Percentiles rank a stretch among this genome's conserved stretches.
These are phyloP conservation scores for Fusarium beomiforme DNA, from an alignment of 2,329 filamentous ascomycete genomes.

Conservation along the genomic window DNA sequence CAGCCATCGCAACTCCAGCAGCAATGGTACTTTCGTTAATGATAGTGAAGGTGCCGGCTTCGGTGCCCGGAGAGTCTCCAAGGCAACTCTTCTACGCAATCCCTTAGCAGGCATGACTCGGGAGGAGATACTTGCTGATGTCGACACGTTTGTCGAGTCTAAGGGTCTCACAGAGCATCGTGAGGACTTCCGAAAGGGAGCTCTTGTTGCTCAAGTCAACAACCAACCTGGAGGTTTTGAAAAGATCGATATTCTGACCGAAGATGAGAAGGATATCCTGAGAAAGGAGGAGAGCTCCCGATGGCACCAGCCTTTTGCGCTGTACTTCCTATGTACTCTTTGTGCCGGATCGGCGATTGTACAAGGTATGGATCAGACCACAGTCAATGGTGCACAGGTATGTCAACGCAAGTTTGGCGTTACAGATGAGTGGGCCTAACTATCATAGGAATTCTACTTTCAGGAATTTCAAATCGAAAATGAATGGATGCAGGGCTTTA, in stretches of 20 bases:
- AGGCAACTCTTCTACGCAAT: constrained; percentile 45
- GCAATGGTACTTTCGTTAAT: constrained; percentile 32
- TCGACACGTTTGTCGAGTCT: constrained; percentile 49
- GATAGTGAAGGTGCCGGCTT: constrained; percentile 14
- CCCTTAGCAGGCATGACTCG: constrained; percentile 45
- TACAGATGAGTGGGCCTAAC: background rate
- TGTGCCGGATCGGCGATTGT: constrained; percentile 63
- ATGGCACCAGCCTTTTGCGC: constrained; percentile 47
- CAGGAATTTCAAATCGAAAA: constrained; percentile 47
- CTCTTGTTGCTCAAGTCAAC: constrained; percentile 59
- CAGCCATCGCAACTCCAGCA: constrained; percentile 28
- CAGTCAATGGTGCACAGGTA: constrained; percentile 71
- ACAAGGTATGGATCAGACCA: constrained; percentile 74
- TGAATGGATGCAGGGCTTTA: constrained; percentile 61
- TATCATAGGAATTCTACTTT: constrained; percentile 48
- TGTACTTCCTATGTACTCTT: constrained; percentile 50
- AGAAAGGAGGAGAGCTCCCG: constrained; percentile 44
- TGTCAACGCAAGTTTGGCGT: constrained; percentile 47
- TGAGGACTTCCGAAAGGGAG: constrained; percentile 62
- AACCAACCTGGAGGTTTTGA: constrained; percentile 47
- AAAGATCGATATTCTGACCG: constrained; percentile 37
- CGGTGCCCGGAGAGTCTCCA: constrained; percentile 25
- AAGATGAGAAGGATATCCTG: constrained; percentile 44
- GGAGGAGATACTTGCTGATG: constrained; percentile 47
- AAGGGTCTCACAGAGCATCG: constrained; percentile 48